Evolutionary conservation across 176 grass and related monocot species (phyloP).

Genomic region (Aegilops tauschii): DNA sequence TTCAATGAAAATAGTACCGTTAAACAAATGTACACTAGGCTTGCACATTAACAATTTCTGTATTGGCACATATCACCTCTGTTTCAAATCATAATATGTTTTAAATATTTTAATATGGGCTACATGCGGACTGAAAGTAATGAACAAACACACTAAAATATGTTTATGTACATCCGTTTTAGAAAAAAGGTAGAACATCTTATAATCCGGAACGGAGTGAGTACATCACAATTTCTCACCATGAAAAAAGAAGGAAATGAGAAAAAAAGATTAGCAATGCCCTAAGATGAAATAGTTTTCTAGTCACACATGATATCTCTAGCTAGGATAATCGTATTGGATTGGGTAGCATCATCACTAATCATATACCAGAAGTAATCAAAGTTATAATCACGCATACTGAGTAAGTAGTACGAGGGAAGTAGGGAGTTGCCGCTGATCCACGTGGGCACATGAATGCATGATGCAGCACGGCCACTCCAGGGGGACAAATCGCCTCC

Average conservation of each 20-base stretch:
- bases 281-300: neutral
- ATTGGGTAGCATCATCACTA: too few species aligned
- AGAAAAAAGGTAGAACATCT: too few species aligned
- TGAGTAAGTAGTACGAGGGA: neutral
- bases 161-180: too few species aligned
- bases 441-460: neutral
- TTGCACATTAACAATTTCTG: neutral
- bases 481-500: neutral
- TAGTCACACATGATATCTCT: too few species aligned
- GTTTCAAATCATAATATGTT: neutral
- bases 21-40: neutral
- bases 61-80: neutral
- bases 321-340: too few species aligned
- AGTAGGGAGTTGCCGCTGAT: neutral
- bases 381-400: neutral
- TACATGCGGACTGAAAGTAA: too few species aligned
- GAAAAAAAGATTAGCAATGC: neutral
- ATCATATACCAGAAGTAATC: neutral
- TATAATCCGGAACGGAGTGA: rapidly evolving
- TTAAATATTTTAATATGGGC: too few species aligned
- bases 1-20: neutral
- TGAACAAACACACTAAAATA: too few species aligned
- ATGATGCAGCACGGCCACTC: neutral
- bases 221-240: neutral
- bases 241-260: neutral